Evolutionary conservation across 1,139 yeast genomes (phyloP).

Genomic region (Debaryomyces coudertii): DNA sequence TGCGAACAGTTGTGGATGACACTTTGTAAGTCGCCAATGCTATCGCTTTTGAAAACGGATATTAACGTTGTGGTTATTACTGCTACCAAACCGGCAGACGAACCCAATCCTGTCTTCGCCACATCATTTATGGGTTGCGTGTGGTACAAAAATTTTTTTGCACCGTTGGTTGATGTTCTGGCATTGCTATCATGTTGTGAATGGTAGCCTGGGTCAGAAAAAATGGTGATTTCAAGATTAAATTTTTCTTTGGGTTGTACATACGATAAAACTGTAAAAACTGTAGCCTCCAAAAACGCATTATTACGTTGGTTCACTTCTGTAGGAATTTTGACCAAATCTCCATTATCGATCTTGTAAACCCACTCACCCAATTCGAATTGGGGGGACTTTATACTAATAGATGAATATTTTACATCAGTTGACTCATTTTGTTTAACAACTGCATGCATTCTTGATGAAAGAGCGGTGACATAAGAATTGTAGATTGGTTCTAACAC

Average conservation of each 20-base stretch:
- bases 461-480: constrained; percentile 84
- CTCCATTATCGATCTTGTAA: constrained; percentile 37
- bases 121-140: constrained; percentile 62
- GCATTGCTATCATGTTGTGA: constrained; percentile 58
- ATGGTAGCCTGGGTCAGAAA: constrained; percentile 89
- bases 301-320: constrained; percentile 45
- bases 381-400: constrained; percentile 75
- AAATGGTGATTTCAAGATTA: constrained; percentile 59
- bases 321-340: constrained; percentile 13
- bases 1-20: constrained; percentile 82
- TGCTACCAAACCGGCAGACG: constrained; percentile 91
- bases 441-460: constrained; percentile 87
- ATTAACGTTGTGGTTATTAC: constrained; percentile 74
- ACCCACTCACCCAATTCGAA: constrained; percentile 72
- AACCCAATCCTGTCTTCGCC: constrained; percentile 93
- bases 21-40: constrained; percentile 24
- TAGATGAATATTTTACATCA: constrained; percentile 19
- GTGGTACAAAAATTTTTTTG: constrained; percentile 62
- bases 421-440: constrained; percentile 27
- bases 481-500: constrained; percentile 77
- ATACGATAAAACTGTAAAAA: constrained; percentile 59
- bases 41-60: constrained; percentile 41
- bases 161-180: constrained; percentile 35
- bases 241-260: constrained; percentile 33
- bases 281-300: constrained; percentile 76